Conservation (phyloP, 2,329 filamentous ascomycete species). For the Neofusicoccum sp. region DNA sequence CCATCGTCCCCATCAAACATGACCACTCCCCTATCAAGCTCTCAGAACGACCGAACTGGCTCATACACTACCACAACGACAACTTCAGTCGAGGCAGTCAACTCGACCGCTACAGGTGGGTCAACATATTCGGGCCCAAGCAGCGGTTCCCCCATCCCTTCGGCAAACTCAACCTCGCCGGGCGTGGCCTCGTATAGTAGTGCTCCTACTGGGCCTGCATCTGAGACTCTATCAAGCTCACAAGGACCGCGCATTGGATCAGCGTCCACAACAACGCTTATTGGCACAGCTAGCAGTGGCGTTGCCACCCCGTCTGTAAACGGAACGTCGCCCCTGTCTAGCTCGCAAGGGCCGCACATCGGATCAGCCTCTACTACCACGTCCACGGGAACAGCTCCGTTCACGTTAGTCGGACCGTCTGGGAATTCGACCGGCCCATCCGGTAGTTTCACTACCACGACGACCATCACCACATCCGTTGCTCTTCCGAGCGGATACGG, state of each 20-base stretch:
- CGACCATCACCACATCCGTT: neutral
- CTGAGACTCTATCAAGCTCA: neutral
- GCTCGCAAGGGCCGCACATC: neutral
- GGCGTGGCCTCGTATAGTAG: neutral
- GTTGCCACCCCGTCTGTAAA: conserved; percentile 1
- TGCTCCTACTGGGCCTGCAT: neutral
- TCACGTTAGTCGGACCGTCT: neutral
- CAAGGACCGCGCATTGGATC: neutral
- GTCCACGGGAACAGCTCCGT: neutral
- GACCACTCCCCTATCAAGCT: neutral
- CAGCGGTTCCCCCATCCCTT: neutral
- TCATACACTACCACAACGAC: neutral
- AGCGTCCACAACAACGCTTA: neutral
- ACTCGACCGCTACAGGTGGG: neutral
- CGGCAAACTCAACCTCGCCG: neutral
- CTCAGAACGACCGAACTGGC: neutral
- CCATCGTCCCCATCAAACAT: neutral
- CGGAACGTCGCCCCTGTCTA: neutral
- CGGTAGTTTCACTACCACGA: neutral
- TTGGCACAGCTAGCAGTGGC: conserved; percentile 4
- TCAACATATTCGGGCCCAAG: neutral
- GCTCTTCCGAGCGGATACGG: neutral
- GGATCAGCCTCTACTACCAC: neutral
- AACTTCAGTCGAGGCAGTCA: neutral
- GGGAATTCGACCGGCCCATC: conserved; percentile 6